Conservation (phyloP, 108 stramenopile genomes). For the Schizochytrium sp. region DNA sequence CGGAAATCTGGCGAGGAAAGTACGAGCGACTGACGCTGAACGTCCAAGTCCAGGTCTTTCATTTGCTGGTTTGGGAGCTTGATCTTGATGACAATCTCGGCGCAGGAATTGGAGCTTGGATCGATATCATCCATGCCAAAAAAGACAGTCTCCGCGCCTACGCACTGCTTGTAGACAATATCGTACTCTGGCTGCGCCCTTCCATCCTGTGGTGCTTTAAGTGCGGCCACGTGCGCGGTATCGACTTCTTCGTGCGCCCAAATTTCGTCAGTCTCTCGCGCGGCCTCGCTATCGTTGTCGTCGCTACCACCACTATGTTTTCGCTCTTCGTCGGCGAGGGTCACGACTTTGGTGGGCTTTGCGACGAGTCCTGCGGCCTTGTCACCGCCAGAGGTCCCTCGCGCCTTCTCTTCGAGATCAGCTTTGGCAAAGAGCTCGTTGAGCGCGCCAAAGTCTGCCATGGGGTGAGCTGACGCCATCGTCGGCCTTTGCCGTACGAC, state of each 20-base stretch:
- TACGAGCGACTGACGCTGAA: constrained; percentile 2
- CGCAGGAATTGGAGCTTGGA: not conserved
- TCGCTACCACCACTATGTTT: too few relatives aligned
- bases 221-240: not conserved
- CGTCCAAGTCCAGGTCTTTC: constrained; percentile 17
- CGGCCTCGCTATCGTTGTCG: not conserved
- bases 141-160: constrained; percentile 2
- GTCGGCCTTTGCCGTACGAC: too few relatives aligned
- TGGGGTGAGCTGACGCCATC: not conserved
- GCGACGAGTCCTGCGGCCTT: not conserved
- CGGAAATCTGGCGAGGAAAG: not conserved
- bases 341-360: not conserved
- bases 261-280: not conserved
- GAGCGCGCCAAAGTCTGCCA: not conserved
- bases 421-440: not conserved
- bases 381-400: not conserved
- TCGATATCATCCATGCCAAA: constrained; percentile 13
- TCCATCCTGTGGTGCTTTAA: not conserved
- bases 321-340: not conserved
- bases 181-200: not conserved
- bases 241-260: not conserved
- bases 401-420: not conserved
- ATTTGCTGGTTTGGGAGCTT: constrained; percentile 5
- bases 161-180: constrained; percentile 4
- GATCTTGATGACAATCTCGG: constrained; percentile 3